These are phyloP conservation scores for Aspergillus ostianus DNA, from an alignment of 495 filamentous ascomycete species.

Conservation along the genomic window DNA sequence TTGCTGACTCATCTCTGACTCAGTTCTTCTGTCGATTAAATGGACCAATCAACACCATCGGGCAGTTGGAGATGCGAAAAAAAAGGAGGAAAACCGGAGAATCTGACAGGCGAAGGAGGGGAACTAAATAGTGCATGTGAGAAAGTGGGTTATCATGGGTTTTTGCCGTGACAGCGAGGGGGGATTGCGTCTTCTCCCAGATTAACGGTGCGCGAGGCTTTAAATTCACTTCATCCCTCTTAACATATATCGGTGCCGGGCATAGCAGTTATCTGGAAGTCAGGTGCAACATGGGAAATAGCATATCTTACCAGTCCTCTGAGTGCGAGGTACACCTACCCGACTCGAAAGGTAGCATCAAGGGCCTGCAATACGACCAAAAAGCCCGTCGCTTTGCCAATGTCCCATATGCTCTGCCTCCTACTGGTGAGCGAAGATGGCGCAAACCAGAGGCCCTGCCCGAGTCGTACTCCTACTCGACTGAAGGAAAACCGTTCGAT, in stretches of 20 bases:
- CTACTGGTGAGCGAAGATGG: slow-evolving; percentile 40
- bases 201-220: background rate
- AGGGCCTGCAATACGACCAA: slow-evolving; percentile 24
- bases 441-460: slow-evolving; percentile 41
- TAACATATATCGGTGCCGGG: background rate
- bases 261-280: too few species aligned
- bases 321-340: slow-evolving; percentile 11
- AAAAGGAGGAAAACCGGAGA: background rate
- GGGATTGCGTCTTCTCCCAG: background rate
- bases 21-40: slow-evolving; percentile 9
- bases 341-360: slow-evolving; percentile 5
- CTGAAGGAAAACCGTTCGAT: slow-evolving; percentile 27
- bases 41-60: slow-evolving; percentile 8
- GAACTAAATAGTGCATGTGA: too few species aligned
- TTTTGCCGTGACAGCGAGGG: background rate
- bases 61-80: background rate
- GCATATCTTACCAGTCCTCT: slow-evolving; percentile 10
- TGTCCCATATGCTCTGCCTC: slow-evolving; percentile 48
- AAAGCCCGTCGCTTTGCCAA: slow-evolving; percentile 36
- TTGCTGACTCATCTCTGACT: background rate
- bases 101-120: background rate
- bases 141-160: background rate
- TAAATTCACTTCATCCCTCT: background rate
- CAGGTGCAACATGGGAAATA: slow-evolving; percentile 11
- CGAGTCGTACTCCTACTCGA: slow-evolving; percentile 29